These are phyloP conservation scores for Dryadomyces quercus-mongolicae DNA, from an alignment of 2,329 filamentous ascomycete species.

Conservation along the genomic window DNA sequence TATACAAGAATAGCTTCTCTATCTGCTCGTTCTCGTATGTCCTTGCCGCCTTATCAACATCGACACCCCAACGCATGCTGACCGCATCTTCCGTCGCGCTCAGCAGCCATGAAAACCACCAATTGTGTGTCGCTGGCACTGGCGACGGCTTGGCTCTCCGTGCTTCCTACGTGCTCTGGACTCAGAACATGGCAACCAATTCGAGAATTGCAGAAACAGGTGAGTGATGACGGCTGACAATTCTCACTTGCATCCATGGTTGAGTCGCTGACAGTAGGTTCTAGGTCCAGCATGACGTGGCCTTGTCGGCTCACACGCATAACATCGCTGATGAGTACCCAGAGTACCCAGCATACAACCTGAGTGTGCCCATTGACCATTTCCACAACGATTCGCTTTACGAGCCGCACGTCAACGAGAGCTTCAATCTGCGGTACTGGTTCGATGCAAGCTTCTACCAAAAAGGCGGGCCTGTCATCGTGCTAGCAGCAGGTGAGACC, in stretches of 20 bases:
- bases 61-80: too few relatives aligned
- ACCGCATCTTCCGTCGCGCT: too few relatives aligned
- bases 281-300: neutral
- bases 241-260: neutral
- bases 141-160: neutral
- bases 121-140: neutral
- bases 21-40: too few relatives aligned
- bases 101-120: too few relatives aligned
- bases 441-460: conserved; percentile 68
- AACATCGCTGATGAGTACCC: neutral
- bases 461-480: conserved; percentile 67
- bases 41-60: too few relatives aligned
- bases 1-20: too few relatives aligned
- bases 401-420: conserved; percentile 59
- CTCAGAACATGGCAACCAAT: conserved; percentile 9
- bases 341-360: conserved; percentile 25
- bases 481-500: conserved; percentile 64
- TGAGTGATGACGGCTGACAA: neutral
- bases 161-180: neutral
- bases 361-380: conserved; percentile 55
- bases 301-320: neutral
- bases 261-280: neutral
- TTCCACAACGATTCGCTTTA: conserved; percentile 72
- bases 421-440: conserved; percentile 68
- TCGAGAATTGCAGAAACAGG: conserved; percentile 6